Percentiles rank a stretch among this genome's conserved stretches.
Conservation (phyloP, 78 protist species). For the Dictyostelium firmibasis region DNA sequence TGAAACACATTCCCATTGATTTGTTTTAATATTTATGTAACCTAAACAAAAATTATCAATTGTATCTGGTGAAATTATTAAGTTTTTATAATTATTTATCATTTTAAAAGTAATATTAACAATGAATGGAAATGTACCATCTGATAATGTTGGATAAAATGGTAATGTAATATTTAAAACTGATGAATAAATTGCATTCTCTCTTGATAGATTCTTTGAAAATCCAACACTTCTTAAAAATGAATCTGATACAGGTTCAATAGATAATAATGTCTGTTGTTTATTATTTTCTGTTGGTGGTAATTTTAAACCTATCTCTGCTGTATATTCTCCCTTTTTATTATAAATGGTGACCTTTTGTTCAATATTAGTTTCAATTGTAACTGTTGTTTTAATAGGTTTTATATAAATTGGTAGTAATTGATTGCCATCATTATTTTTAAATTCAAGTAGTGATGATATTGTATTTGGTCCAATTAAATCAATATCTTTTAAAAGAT, state of each 20-base stretch:
- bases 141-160: not conserved
- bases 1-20: conserved; percentile 33
- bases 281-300: not conserved
- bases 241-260: conserved; percentile 18
- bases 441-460: not conserved
- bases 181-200: not conserved
- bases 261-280: not conserved
- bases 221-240: not conserved
- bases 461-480: not conserved
- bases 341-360: not conserved
- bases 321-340: not conserved
- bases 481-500: not conserved
- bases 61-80: not conserved
- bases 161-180: conserved; percentile 24
- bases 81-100: not conserved
- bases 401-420: conserved; percentile 27
- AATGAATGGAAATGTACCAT: not conserved
- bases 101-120: not conserved
- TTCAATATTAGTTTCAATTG: not conserved
- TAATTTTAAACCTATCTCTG: not conserved
- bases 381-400: not conserved
- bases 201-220: not conserved
- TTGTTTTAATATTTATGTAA: not conserved
- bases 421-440: not conserved
- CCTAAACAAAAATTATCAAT: conserved; percentile 13